Evolutionary conservation across 768 basidiomycete species (phyloP).

Genomic region (Flagelloscypha sp.): DNA sequence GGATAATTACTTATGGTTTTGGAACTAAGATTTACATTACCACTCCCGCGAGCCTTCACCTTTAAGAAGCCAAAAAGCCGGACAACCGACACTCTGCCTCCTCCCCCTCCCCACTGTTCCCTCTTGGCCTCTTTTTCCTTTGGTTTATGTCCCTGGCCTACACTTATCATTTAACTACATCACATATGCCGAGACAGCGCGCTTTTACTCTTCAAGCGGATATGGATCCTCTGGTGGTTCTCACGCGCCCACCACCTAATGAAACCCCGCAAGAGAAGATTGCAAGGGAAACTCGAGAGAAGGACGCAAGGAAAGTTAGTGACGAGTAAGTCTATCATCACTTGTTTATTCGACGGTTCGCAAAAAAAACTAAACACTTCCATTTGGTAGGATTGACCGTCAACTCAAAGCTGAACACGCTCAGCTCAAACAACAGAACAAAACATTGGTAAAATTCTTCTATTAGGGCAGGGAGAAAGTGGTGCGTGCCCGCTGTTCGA

Average conservation of each 20-base stretch:
- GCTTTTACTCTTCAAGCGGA: constrained; percentile 10
- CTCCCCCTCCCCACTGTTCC: too few species aligned
- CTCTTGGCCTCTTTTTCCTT: too few species aligned
- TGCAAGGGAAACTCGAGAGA: constrained; percentile 39
- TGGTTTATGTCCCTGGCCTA: too few species aligned
- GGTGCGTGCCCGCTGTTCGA: too few species aligned
- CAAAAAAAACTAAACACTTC: too few species aligned
- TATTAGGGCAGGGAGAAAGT: constrained; percentile 56
- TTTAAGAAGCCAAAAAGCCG: too few species aligned
- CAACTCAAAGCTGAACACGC: constrained; percentile 37
- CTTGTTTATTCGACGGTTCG: too few species aligned
- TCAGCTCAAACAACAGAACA: constrained; percentile 34
- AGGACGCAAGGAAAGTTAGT: constrained; percentile 50
- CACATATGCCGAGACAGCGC: neutral
- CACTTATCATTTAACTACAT: neutral
- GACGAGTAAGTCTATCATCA: too few species aligned
- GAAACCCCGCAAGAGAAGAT: constrained; percentile 44
- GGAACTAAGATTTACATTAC: too few species aligned
- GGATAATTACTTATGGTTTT: too few species aligned
- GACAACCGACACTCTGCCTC: too few species aligned
- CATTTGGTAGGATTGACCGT: constrained; percentile 51
- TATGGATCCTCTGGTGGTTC: constrained; percentile 49
- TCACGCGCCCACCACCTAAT: constrained; percentile 47
- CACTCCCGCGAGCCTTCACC: too few species aligned
- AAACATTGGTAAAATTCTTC: constrained; percentile 38